Percentiles rank a stretch among this genome's conserved stretches.
phyloP scores from a whole-genome alignment of 441 rosid species.

The Gossypium aridum region DNA sequence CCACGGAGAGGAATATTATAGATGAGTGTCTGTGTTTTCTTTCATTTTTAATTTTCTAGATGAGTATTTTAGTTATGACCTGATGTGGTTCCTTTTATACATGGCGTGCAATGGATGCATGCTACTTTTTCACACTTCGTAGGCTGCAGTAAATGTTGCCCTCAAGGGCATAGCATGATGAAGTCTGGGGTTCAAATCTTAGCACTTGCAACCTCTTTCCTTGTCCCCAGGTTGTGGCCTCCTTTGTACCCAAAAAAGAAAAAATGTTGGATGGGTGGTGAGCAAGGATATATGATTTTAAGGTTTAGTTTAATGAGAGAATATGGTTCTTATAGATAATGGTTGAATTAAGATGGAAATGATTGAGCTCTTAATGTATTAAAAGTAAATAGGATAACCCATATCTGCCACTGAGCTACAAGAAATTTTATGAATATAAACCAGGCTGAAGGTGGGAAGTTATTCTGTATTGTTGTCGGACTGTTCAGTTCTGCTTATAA shows the following conservation, averaged over 20 bases:
- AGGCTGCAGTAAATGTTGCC: neutral
- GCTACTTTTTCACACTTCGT: neutral
- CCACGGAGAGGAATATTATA: neutral
- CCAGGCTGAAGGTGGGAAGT: neutral
- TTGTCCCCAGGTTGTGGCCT: neutral
- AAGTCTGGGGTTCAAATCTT: neutral
- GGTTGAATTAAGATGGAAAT: neutral
- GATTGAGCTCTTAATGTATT: neutral
- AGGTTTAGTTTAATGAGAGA: neutral
- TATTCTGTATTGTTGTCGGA: neutral
- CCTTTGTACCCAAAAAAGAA: neutral
- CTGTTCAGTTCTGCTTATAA: too few species aligned
- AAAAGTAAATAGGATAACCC: neutral
- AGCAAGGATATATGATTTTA: neutral
- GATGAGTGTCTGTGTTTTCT: neutral
- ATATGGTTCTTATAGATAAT: neutral
- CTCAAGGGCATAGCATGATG: neutral
- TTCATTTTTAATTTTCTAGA: neutral
- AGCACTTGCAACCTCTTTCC: neutral
- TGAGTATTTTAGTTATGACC: neutral
- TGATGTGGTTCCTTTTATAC: neutral
- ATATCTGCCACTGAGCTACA: neutral
- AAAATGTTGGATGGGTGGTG: neutral
- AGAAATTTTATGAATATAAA: neutral
- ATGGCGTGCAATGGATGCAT: neutral